Evolutionary conservation across 352 stramenopile genomes (phyloP).

Genomic region (Pelagophyceae sp.): DNA sequence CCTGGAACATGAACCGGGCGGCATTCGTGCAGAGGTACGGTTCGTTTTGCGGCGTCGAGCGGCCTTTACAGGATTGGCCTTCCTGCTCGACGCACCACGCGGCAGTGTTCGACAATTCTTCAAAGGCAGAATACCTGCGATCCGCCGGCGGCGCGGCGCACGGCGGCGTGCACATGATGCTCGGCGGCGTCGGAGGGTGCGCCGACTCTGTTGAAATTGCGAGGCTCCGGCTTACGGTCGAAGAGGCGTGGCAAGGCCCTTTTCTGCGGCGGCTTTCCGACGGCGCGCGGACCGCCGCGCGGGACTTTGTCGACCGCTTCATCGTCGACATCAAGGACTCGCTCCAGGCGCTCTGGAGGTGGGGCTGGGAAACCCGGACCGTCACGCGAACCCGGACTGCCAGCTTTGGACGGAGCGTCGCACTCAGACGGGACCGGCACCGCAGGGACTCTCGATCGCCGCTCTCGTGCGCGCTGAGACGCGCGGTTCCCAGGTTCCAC

Average conservation of each 20-base stretch:
- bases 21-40: not conserved
- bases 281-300: not conserved
- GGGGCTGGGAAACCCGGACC: no score
- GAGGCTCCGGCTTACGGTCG: not conserved
- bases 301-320: no score
- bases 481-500: not conserved
- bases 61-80: not conserved
- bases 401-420: not conserved
- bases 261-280: no score
- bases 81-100: not conserved
- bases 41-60: not conserved
- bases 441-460: no score
- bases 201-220: not conserved
- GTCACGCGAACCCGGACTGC: not conserved
- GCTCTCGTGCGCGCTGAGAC: no score
- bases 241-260: not conserved
- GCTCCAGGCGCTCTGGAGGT: no score
- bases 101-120: not conserved
- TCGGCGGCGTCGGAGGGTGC: not conserved
- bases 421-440: no score
- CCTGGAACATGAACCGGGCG: constrained; percentile 26
- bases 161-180: constrained; percentile 1
- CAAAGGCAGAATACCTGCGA: not conserved
- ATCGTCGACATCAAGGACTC: constrained; percentile 2
- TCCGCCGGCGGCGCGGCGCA: not conserved